Conservation (phyloP, 2,329 filamentous ascomycete species). For the Lachnellula arida region DNA sequence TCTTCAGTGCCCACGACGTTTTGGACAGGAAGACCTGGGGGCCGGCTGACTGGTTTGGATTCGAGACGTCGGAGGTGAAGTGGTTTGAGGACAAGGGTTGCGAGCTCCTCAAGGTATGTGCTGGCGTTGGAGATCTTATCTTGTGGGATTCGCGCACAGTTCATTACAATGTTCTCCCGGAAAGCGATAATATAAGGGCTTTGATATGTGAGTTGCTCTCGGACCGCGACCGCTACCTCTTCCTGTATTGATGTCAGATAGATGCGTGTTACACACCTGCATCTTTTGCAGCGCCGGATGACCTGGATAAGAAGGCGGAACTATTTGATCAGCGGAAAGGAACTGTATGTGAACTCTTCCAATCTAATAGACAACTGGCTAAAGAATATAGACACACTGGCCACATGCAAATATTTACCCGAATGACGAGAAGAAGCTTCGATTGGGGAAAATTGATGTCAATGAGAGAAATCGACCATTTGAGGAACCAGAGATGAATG, state of each 20-base stretch:
- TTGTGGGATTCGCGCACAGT: conserved; percentile 44
- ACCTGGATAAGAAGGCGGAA: conserved; percentile 3
- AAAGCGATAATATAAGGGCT: conserved; percentile 29
- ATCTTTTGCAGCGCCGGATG: conserved; percentile 1
- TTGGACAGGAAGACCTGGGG: conserved; percentile 5
- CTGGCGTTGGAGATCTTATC: conserved; percentile 40
- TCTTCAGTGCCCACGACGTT: conserved; percentile 14
- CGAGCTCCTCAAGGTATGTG: conserved; percentile 36
- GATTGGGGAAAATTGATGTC: no score
- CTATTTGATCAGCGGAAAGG: conserved; percentile 3
- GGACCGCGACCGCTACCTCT: background rate
- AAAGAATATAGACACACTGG: no score
- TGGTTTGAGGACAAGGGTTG: conserved; percentile 39
- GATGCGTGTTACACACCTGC: conserved; percentile 11
- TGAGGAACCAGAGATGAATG: no score
- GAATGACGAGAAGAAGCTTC: no score
- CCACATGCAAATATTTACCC: no score
- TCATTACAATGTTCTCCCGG: conserved; percentile 38
- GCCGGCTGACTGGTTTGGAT: conserved; percentile 15
- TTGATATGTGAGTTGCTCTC: conserved; percentile 9
- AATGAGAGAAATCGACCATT: no score
- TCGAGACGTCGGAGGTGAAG: conserved; percentile 35
- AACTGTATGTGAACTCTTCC: conserved; percentile 4
- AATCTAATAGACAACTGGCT: background rate
- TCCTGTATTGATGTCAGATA: background rate